Conservation (phyloP, 306 rosid genomes). For the Quercus engelmannii region DNA sequence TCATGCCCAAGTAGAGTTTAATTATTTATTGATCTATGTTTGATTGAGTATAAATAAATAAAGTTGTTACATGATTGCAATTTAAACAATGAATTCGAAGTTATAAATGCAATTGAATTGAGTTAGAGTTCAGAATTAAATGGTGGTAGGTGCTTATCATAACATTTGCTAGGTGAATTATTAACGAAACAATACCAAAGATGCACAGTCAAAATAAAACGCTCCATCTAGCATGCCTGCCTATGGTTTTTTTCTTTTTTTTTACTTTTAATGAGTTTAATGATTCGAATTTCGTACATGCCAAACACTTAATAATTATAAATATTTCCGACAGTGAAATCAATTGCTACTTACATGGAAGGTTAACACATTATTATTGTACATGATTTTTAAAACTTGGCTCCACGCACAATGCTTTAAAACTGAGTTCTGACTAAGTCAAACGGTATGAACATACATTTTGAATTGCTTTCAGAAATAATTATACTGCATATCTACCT, state of each 20-base stretch:
- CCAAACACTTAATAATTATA: too few relatives aligned
- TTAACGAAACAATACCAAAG: slow-evolving; percentile 2
- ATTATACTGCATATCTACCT: too few relatives aligned
- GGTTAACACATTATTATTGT: background rate
- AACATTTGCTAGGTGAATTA: background rate
- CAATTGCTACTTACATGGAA: background rate
- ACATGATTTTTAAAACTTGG: too few relatives aligned
- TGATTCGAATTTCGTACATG: too few relatives aligned
- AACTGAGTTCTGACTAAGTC: background rate
- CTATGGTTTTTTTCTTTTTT: too few relatives aligned
- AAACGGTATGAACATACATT: background rate
- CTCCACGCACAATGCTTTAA: too few relatives aligned
- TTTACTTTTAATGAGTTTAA: too few relatives aligned
- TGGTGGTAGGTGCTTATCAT: background rate
- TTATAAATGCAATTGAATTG: background rate
- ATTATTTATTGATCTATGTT: too few relatives aligned
- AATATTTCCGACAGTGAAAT: background rate
- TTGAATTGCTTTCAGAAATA: too few relatives aligned
- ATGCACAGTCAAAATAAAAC: background rate
- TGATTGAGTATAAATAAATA: too few relatives aligned
- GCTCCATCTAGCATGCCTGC: background rate
- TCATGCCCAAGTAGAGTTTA: too few relatives aligned
- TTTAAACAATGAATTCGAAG: background rate
- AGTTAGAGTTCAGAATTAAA: background rate
- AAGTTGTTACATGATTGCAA: too few relatives aligned